phyloP scores from a whole-genome alignment of 2,329 filamentous ascomycete genomes.

The Aspergillus aculeatinus region DNA sequence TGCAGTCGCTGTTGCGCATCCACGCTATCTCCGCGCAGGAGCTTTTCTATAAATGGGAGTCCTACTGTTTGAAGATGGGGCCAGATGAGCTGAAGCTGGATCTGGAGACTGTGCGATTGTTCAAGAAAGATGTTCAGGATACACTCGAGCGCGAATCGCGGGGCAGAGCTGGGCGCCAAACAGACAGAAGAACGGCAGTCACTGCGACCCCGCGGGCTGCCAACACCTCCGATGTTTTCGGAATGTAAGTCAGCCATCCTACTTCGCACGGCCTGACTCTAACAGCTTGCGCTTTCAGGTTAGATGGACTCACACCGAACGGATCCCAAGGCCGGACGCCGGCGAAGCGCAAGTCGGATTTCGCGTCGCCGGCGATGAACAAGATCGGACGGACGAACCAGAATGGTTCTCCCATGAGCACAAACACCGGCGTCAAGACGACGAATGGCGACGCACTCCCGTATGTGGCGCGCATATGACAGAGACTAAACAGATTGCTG shows the following conservation, averaged over 20 bases:
- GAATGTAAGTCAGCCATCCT: slow-evolving; percentile 59
- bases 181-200: slow-evolving; percentile 62
- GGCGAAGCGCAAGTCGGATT: slow-evolving; percentile 54
- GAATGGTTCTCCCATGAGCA: slow-evolving; percentile 52
- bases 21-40: slow-evolving; percentile 81
- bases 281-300: slow-evolving; percentile 37
- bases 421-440: slow-evolving; percentile 37
- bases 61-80: slow-evolving; percentile 93
- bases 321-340: slow-evolving; percentile 34
- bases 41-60: slow-evolving; percentile 98
- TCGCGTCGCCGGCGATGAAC: slow-evolving; percentile 47
- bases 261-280: background rate
- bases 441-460: slow-evolving; percentile 38
- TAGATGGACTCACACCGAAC: slow-evolving; percentile 60
- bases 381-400: slow-evolving; percentile 46
- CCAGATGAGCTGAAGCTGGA: slow-evolving; percentile 71
- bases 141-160: slow-evolving; percentile 74
- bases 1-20: slow-evolving; percentile 81
- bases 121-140: slow-evolving; percentile 87
- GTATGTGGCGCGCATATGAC: slow-evolving; percentile 31
- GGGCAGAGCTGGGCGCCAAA: slow-evolving; percentile 58
- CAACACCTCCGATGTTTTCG: slow-evolving; percentile 70
- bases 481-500: slow-evolving; percentile 8
- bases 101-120: slow-evolving; percentile 68
- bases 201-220: slow-evolving; percentile 59